A percentile compares a stretch with the other conserved stretches of the same genome.
Evolutionary conservation across 805 yeast species (phyloP).

Genomic region (Nakazawaea siamensis): DNA sequence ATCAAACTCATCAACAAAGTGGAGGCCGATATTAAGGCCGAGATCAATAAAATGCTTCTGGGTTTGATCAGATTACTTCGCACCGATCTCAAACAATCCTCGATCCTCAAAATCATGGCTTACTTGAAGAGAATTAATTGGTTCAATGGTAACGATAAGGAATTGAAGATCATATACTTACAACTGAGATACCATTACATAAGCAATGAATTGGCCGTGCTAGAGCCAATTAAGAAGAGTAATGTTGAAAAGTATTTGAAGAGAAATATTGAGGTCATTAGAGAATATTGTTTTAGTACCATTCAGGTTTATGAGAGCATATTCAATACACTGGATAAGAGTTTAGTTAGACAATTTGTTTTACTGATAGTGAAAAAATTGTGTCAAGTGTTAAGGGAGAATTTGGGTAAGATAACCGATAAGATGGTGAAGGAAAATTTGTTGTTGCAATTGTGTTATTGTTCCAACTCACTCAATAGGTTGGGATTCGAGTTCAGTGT

Average conservation of each 20-base stretch:
- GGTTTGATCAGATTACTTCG: conserved; percentile 62
- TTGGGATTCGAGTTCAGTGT: conserved; percentile 64
- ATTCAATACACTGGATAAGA: conserved; percentile 34
- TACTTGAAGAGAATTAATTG: conserved; percentile 65
- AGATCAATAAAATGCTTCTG: conserved; percentile 52
- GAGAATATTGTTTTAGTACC: conserved; percentile 77
- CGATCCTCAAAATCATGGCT: conserved; percentile 69
- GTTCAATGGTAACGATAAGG: conserved; percentile 19
- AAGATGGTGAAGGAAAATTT: conserved; percentile 50
- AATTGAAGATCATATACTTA: conserved; percentile 49
- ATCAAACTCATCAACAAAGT: conserved; percentile 42
- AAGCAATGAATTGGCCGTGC: conserved; percentile 46
- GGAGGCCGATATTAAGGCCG: conserved; percentile 42
- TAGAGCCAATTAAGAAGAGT: conserved; percentile 46
- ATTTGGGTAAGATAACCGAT: conserved; percentile 26
- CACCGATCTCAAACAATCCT: conserved; percentile 73
- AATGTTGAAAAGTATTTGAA: conserved; percentile 59
- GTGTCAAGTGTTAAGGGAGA: conserved; percentile 21
- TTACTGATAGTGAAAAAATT: conserved; percentile 23
- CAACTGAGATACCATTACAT: conserved; percentile 66
- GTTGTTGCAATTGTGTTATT: conserved; percentile 76
- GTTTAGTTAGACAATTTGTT: conserved; percentile 26
- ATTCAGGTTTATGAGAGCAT: conserved; percentile 58
- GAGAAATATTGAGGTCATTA: conserved; percentile 70
- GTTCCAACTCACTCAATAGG: conserved; percentile 77